Evolutionary conservation across 2,329 filamentous ascomycete genomes (phyloP), one percentile per base, ranked within the genome.

Genomic region (Aspergillus intermedius): DNA sequence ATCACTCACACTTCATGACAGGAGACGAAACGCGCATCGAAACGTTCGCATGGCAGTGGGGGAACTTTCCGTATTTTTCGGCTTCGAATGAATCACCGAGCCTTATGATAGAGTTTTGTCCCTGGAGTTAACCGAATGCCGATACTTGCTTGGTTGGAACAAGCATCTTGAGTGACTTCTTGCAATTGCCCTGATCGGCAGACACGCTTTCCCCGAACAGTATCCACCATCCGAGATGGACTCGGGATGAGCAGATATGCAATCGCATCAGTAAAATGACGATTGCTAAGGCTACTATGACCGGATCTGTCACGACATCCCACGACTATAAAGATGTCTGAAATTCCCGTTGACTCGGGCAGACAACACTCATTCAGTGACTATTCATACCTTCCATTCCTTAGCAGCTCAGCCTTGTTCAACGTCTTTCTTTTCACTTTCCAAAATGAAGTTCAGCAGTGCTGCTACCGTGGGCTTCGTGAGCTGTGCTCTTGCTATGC

Each of bases 401-500:
- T 40, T 40, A 12, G 10, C 10, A 12, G 10, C n/a, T n/a, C 3
- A 41, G 39, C n/a, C 41, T 25, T 17, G n/a, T 15, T 25, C 8
- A n/a, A n/a, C 23, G 41, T 25, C 41, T 43, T 40, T 40, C 37
- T 21, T 40, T 40, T n/a, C 7, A 43, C n/a, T 12, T 22, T 19
- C 10, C 41, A 43, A 13, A 43, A 43, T 43, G 41, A 43, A 43
- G 21, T 43, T 25, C 41, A 43, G 41, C 41, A 17, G 22, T 28
- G 41, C 41, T 28, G 41, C 21, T 28, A 28, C 41, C 15, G 21
- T 43, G 41, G 41, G 41, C 4, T 43, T 43, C 41, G 41, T 43
- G 41, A 43, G 41, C 41, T 43, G 23, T 22, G 41, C 41, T 43
- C 41, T 43, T 22, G 41, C 41, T 28, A 9, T 28, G n/a, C 41